Evolutionary conservation across 495 filamentous ascomycete genomes (phyloP), one percentile per base, ranked within the genome.

Genomic region (Hypoxylon fuscum): DNA sequence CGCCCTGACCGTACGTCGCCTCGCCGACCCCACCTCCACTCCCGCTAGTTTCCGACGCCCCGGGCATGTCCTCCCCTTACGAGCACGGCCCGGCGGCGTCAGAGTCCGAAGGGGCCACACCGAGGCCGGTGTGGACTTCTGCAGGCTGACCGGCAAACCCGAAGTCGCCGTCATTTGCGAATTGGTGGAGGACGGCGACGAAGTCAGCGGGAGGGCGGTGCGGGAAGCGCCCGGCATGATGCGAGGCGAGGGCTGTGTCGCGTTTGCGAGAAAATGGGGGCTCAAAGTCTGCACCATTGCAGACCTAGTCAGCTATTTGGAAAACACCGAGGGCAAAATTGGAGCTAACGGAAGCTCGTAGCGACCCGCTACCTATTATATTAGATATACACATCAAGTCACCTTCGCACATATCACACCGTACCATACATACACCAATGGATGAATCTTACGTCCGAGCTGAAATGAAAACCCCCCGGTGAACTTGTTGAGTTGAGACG

Each of bases 211-310:
- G 9, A 84, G 81, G 15, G 81, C 84, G 31, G 62, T 88, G 18
- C 69, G 73, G 8, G 81, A 81, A 14, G 85, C 85, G 34, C 86
- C 88, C 15, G 91, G 87, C 1, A 98, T 98, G 95, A 90, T 97
- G 91, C 77, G 93, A 64, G 84, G 92, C 56, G 93, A 98, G 82
- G 89, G 83, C 3, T 98, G 95, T 72, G 79, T 98, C 70, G 82
- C 76, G 27, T 98, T 98, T 83, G 96, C 92, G 10, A 84, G 85
- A 74, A 86, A 82, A 72, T 98, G 91, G 88, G 93, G 92, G 8
- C 76, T 98, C 60, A 93, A 88, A 77, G 92, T 96, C 35, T 96
- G 93, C 74, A 98, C 95, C 6, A 98, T 98, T 76, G 93, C 93
- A 71, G 92, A 91, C 72, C 76, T 98, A 76, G 89, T 93, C 34